Evolutionary conservation across 1,139 yeast genomes (phyloP).

Genomic region (Scheffersomyces cryptocercus): DNA sequence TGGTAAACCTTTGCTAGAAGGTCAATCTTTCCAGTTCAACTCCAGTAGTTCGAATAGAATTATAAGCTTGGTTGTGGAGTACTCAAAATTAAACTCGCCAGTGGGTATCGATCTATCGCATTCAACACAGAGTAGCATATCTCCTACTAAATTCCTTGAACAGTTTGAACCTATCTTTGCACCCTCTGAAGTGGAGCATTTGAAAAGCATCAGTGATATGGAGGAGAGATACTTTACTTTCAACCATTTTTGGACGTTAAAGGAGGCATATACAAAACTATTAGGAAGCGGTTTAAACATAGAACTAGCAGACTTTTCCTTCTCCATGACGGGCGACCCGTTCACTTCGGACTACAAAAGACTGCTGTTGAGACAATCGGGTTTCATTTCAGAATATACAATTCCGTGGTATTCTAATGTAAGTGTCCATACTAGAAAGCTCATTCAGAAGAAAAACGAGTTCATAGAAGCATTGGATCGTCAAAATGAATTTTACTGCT

Average conservation of each 20-base stretch:
- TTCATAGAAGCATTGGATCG: conserved; percentile 1
- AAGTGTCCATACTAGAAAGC: conserved; percentile 1
- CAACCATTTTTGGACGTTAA: conserved; percentile 69
- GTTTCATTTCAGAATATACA: not conserved
- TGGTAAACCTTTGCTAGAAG: conserved; percentile 38
- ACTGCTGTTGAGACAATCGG: not conserved
- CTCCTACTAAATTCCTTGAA: conserved; percentile 32
- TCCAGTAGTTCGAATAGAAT: conserved; percentile 59
- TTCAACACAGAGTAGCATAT: conserved; percentile 40
- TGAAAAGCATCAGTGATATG: conserved; percentile 19
- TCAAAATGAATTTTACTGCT: not conserved
- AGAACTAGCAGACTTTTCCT: conserved; percentile 36
- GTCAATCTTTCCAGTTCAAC: conserved; percentile 37
- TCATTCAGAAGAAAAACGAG: conserved; percentile 1
- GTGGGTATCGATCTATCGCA: conserved; percentile 70
- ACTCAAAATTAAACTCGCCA: conserved; percentile 20
- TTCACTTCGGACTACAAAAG: not conserved
- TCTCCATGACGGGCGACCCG: conserved; percentile 4
- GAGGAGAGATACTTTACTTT: conserved; percentile 30
- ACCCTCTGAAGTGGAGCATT: conserved; percentile 32
- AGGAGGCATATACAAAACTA: conserved; percentile 67
- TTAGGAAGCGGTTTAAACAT: conserved; percentile 63
- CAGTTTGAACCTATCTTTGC: conserved; percentile 55
- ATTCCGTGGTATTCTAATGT: conserved; percentile 3
- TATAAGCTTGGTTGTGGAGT: conserved; percentile 44